phyloP scores from a whole-genome alignment of 352 stramenopile genomes.

The Phytophthora uliginosa region DNA sequence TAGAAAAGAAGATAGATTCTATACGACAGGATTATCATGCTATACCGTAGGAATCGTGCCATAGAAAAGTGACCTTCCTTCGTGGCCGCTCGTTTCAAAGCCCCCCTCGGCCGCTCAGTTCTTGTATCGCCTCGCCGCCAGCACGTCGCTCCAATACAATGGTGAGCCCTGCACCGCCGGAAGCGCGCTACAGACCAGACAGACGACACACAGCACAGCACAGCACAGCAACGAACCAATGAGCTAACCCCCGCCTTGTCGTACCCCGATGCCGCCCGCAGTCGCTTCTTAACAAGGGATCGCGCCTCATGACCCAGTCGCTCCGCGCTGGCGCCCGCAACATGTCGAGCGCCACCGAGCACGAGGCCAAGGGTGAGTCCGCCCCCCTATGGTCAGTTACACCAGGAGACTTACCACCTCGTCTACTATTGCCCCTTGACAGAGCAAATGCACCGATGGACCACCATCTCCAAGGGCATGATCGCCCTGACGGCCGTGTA shows the following conservation, averaged over 20 bases:
- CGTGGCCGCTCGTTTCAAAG: slow-evolving; percentile 31
- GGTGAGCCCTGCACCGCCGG: slow-evolving; percentile 13
- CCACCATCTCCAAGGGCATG: slow-evolving; percentile 88
- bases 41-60: slow-evolving; percentile 2
- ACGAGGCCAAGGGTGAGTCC: slow-evolving; percentile 81
- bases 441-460: slow-evolving; percentile 91
- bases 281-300: slow-evolving; percentile 77
- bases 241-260: not conserved
- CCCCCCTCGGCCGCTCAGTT: slow-evolving; percentile 30
- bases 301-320: slow-evolving; percentile 59
- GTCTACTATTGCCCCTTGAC: not conserved
- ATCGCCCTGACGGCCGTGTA: slow-evolving; percentile 68
- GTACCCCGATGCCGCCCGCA: slow-evolving; percentile 16
- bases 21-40: not conserved
- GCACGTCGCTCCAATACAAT: slow-evolving; percentile 26
- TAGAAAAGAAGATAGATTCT: slow-evolving; percentile 5
- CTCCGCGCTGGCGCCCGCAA: slow-evolving; percentile 67
- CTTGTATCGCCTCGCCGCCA: slow-evolving; percentile 31
- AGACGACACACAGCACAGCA: not conserved
- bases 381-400: not conserved
- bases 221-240: not conserved
- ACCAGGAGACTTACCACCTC: not conserved
- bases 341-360: slow-evolving; percentile 87
- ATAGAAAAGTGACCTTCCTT: slow-evolving; percentile 27
- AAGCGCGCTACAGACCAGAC: slow-evolving; percentile 5